phyloP scores from a whole-genome alignment of 169 alveolate genomes.

The Perkinsus olseni region DNA sequence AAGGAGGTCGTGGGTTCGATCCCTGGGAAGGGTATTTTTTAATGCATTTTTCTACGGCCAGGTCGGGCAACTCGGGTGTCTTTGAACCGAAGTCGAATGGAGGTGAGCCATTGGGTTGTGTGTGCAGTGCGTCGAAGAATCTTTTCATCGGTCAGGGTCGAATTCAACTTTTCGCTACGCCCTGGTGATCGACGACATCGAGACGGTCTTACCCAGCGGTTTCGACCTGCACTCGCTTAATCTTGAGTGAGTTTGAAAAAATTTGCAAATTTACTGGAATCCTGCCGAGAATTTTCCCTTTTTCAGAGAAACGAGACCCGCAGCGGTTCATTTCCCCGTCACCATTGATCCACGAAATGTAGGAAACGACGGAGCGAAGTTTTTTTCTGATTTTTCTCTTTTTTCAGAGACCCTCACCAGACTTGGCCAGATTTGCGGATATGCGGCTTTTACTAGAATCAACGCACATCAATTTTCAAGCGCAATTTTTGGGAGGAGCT shows the following conservation, averaged over 20 bases:
- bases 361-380: background rate
- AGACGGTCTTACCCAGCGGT: background rate
- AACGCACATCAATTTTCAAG: background rate
- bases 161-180: background rate
- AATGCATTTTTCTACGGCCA: background rate
- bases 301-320: background rate
- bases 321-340: background rate
- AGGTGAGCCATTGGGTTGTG: background rate
- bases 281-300: too few relatives aligned
- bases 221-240: background rate
- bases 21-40: background rate
- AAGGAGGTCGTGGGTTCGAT: background rate
- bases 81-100: background rate
- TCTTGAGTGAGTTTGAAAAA: background rate
- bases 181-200: background rate
- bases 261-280: too few relatives aligned
- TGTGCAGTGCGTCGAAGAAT: too few relatives aligned
- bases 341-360: background rate
- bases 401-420: background rate
- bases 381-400: background rate
- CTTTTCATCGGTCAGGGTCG: too few relatives aligned
- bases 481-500: background rate
- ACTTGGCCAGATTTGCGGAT: background rate
- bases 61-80: background rate
- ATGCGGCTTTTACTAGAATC: background rate